Conservation (phyloP, 1,139 yeast species). For the Magnusiomyces ingens region DNA sequence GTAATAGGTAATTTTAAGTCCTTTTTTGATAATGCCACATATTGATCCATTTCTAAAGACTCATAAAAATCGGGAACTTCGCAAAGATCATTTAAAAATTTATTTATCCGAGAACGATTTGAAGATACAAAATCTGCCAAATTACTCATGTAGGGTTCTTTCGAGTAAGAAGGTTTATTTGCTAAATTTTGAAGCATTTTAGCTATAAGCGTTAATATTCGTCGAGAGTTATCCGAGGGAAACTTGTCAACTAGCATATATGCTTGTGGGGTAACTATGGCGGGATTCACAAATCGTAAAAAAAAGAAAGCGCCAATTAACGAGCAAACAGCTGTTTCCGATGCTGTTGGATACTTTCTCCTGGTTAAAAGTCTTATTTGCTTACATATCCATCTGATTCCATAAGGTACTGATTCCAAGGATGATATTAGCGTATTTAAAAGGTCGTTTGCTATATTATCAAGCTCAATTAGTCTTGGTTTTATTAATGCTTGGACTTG, state of each 20-base stretch:
- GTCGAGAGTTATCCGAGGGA: conserved; percentile 45
- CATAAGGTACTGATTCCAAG: conserved; percentile 54
- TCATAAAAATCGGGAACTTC: conserved; percentile 40
- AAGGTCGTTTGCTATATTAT: conserved; percentile 47
- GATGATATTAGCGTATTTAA: conserved; percentile 59
- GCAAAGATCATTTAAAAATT: conserved; percentile 35
- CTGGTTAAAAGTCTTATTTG: conserved; percentile 61
- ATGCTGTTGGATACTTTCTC: conserved; percentile 58
- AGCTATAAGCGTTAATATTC: conserved; percentile 75
- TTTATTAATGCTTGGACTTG: conserved; percentile 29
- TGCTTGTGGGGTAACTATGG: conserved; percentile 83
- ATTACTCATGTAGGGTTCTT: conserved; percentile 35
- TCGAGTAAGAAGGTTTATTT: conserved; percentile 43
- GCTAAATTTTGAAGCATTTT: conserved; percentile 84
- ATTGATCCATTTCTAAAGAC: conserved; percentile 38
- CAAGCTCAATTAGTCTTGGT: conserved; percentile 33
- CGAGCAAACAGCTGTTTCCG: conserved; percentile 46
- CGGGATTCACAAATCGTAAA: conserved; percentile 82
- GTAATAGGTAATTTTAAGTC: conserved; percentile 34
- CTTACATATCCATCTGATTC: conserved; percentile 67
- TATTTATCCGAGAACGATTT: conserved; percentile 31
- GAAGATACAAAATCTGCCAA: conserved; percentile 30
- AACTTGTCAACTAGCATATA: conserved; percentile 39
- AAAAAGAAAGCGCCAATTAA: conserved; percentile 77
- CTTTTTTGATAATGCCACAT: conserved; percentile 36